These are phyloP conservation scores for Xylaria grammica DNA, from an alignment of 495 filamentous ascomycete species.

Conservation along the genomic window DNA sequence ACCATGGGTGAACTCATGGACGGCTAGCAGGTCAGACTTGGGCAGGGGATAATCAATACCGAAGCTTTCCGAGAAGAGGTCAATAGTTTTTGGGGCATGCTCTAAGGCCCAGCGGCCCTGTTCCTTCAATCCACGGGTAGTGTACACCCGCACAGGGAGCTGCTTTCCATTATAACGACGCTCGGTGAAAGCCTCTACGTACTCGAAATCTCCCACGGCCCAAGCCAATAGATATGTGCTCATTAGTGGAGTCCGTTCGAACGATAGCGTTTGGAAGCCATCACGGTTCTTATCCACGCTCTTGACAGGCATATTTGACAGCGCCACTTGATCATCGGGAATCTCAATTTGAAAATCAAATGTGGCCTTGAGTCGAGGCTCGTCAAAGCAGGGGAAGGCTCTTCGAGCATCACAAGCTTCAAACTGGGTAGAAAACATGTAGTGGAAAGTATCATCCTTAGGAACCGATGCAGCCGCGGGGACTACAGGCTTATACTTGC, in stretches of 20 bases:
- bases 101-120: constrained; percentile 86
- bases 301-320: constrained; percentile 94
- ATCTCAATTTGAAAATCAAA: constrained; percentile 93
- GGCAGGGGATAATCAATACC: constrained; percentile 94
- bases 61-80: constrained; percentile 95
- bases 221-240: constrained; percentile 97
- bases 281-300: constrained; percentile 61
- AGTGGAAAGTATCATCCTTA: constrained; percentile 77
- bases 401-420: constrained; percentile 93
- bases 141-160: constrained; percentile 94
- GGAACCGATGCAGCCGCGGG: constrained; percentile 73
- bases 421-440: constrained; percentile 97
- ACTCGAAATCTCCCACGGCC: constrained; percentile 97
- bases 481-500: constrained; percentile 84
- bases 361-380: constrained; percentile 94
- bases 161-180: constrained; percentile 86
- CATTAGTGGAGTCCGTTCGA: constrained; percentile 90
- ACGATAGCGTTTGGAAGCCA: constrained; percentile 78
- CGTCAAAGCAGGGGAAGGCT: constrained; percentile 97
- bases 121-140: constrained; percentile 85
- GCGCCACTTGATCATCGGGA: constrained; percentile 80
- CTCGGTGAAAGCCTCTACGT: constrained; percentile 86
- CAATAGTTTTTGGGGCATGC: constrained; percentile 85
- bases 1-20: constrained; percentile 82
- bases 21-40: constrained; percentile 92